Evolutionary conservation across 2,329 filamentous ascomycete genomes (phyloP).

Genomic region (Penicillium sp.): DNA sequence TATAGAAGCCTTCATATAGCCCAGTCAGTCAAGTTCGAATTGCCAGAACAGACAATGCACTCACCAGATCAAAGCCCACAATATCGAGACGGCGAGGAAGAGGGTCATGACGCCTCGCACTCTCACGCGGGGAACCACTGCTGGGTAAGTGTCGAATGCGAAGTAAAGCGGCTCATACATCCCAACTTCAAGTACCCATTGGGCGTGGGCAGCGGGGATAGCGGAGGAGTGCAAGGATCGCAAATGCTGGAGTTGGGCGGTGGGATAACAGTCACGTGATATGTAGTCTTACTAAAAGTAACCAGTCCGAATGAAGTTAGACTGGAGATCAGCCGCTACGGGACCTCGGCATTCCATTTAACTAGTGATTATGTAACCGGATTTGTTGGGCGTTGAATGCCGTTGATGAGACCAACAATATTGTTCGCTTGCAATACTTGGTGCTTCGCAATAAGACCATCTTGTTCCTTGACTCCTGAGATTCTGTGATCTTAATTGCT

Average conservation of each 20-base stretch:
- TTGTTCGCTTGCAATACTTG: background rate
- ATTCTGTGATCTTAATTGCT: background rate
- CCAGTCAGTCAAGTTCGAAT: constrained; percentile 1
- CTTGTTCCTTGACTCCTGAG: background rate
- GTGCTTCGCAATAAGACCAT: background rate
- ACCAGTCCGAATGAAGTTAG: background rate
- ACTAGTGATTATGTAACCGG: constrained; percentile 17
- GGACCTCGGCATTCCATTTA: constrained; percentile 17
- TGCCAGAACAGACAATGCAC: constrained; percentile 11
- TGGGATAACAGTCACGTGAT: constrained; percentile 4
- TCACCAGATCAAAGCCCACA: constrained; percentile 51
- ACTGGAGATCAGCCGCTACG: constrained; percentile 21
- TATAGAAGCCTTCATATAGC: constrained; percentile 64
- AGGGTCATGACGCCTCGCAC: constrained; percentile 50
- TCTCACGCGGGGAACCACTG: constrained; percentile 45
- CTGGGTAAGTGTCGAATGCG: constrained; percentile 46
- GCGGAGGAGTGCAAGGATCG: constrained; percentile 4
- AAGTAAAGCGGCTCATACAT: constrained; percentile 47
- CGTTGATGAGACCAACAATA: constrained; percentile 7
- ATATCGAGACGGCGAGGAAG: constrained; percentile 46
- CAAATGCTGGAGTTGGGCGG: constrained; percentile 6
- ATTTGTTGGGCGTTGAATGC: constrained; percentile 23
- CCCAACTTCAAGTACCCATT: constrained; percentile 39
- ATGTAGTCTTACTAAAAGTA: background rate
- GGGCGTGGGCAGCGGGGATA: constrained; percentile 25